Conservation (phyloP, 345 rosid species). For the Lagerstroemia speciosa region DNA sequence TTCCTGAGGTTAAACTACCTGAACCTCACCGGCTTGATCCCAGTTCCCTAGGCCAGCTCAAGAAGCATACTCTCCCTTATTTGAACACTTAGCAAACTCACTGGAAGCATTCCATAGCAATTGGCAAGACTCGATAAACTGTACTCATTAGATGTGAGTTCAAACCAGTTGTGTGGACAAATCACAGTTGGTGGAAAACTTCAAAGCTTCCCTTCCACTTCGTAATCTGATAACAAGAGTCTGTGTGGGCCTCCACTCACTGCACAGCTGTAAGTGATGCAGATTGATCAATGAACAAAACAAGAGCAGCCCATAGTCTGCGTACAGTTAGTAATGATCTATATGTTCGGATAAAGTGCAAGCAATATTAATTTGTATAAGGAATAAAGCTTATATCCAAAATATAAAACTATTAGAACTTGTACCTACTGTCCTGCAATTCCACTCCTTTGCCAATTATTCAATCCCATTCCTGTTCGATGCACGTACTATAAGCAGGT, state of each 20-base stretch:
- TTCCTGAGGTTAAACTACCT: slow-evolving; percentile 32
- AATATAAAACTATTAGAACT: background rate
- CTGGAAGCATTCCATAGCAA: slow-evolving; percentile 1
- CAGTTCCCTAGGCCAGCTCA: slow-evolving; percentile 5
- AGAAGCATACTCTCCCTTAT: background rate
- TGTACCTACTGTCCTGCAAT: no score
- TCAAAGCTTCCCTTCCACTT: no score
- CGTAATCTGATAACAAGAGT: slow-evolving; percentile 3
- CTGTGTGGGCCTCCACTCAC: slow-evolving; percentile 12
- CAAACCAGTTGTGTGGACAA: slow-evolving; percentile 7
- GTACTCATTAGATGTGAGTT: background rate
- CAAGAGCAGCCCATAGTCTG: background rate
- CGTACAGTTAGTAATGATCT: background rate
- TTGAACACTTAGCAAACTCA: background rate
- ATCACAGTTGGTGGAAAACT: slow-evolving; percentile 12
- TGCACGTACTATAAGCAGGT: no score
- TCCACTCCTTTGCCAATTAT: no score
- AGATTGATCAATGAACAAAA: background rate
- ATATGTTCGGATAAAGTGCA: no score
- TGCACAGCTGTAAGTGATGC: slow-evolving; percentile 3
- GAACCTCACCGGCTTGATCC: slow-evolving; percentile 8
- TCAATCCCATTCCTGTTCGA: no score
- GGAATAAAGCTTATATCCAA: background rate
- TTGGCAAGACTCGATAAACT: no score
- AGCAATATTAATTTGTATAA: background rate